Base-by-base conservation (phyloP, 768 basidiomycete species). In the Panellus pusillus region DNA sequence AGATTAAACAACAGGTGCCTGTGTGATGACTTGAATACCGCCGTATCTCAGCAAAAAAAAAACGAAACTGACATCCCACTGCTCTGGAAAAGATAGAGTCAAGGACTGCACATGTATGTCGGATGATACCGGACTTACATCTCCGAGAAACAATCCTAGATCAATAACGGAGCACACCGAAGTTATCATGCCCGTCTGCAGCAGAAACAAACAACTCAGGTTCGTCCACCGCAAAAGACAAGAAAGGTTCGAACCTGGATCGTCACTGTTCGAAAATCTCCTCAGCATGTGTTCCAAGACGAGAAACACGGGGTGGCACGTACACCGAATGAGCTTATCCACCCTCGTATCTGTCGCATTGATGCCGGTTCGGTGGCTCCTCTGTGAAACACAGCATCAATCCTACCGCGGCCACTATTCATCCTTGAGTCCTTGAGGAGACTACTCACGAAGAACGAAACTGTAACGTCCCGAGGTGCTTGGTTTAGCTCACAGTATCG, bases 291-390 rank as follows among this genome's bases (percentile, higher is more conserved):
- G 14, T 12, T 20, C 41, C n/a, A 17, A 13, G 36, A 9, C 49
- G 24, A 54, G 18, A 28, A 36, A 31, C 4, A 36, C 24, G 24
- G 6, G 24, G 24, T 24, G 14, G 36, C 27, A 55, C 62, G 17
- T 55, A 71, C 67, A 29, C 44, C 68, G 54, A 47, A 76, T 73
- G 42, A 77, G 70, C 47, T 54, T 67, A 60, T 74, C 71, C 2
- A 77, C 61, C 28, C 66, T 49, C 35, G 72, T 67, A 53, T 77
- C 74, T 6, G 75, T 74, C 4, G 57, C 55, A 4, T 60, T 45
- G 44, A 72, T 73, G 2, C 74, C 73, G 0, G 75, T 73, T 50
- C 66, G 72, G 44, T 72, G 65, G 35, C 52, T 66, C 19, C 58
- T 57, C 75, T 76, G 38, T 9, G 31, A 24, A 7, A 39, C 9